Evolutionary conservation across 2,329 filamentous ascomycete species (phyloP), one percentile per base, ranked within the genome.

Genomic region (Akanthomyces uredinophilus): DNA sequence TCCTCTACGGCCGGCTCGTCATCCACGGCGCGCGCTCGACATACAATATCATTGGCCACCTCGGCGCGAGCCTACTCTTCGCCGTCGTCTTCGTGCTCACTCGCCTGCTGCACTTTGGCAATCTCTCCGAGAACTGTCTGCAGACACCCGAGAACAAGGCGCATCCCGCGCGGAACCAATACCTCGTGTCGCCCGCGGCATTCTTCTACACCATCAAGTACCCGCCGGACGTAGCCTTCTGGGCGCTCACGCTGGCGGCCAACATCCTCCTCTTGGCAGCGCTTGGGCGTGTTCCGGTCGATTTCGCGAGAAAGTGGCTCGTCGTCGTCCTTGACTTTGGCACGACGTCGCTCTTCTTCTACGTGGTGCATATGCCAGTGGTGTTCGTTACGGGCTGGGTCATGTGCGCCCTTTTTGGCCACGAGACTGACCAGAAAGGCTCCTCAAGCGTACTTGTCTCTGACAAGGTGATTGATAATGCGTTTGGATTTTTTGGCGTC

Each of bases 161-260:
- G 13, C 67, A 69, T 20, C 70, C 73, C 0, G 61, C 65, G 4
- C 60, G 54, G 14, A 80, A 81, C 64, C 77, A 72, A 2, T 80
- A 79, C 51, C 72, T 81, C 18, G 71, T 66, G 5, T 79, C 78
- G 0, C 66, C 68, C 1, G 66, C 69, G 29, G 74, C 78, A 6
- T 81, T 81, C 70, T 78, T 81, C 68, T 81, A 79, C 70, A 66
- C 79, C 49, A 68, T 75, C 65, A 80, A 80, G 66, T 80, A 80
- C 53, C 78, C 79, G 0, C 79, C 79, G 5, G 79, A 81, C 64
- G 70, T 80, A 4, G 77, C 77, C 4, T 80, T 78, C 63, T 78
- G 76, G 72, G 70, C 76, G 4, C 75, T 74, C 41, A 76, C 76
- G 13, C 69, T 80, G 51, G 73, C 74, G 0, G 72, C 65, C 5